Evolutionary conservation across 2,329 filamentous ascomycete genomes (phyloP).

Genomic region (Geosmithia putterillii): DNA sequence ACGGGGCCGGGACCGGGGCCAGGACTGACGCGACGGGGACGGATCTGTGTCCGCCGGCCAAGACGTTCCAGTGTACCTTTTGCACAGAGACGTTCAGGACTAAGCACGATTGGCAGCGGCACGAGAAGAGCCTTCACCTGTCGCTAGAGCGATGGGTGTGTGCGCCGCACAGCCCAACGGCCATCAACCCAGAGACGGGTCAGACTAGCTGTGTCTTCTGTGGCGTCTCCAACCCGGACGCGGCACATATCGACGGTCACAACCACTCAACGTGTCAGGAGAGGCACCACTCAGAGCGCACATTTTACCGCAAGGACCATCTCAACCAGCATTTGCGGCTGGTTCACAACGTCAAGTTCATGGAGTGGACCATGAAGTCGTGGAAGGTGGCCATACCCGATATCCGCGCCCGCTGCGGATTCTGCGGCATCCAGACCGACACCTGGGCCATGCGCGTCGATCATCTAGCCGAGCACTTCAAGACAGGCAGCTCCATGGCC

Average conservation of each 20-base stretch:
- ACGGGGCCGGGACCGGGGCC: conserved; percentile 16
- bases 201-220: conserved; percentile 47
- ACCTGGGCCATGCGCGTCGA: conserved; percentile 49
- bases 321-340: conserved; percentile 53
- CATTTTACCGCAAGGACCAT: conserved; percentile 56
- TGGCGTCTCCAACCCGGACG: conserved; percentile 38
- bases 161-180: conserved; percentile 41
- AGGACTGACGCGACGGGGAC: conserved; percentile 19
- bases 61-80: conserved; percentile 56
- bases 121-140: conserved; percentile 55
- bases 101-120: conserved; percentile 58
- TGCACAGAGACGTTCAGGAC: conserved; percentile 56
- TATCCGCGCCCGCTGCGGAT: conserved; percentile 52
- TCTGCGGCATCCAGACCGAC: conserved; percentile 50
- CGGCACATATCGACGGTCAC: conserved; percentile 44
- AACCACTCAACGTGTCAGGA: conserved; percentile 56
- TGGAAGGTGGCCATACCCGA: conserved; percentile 50
- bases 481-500: conserved; percentile 52
- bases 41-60: conserved; percentile 28
- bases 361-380: conserved; percentile 50
- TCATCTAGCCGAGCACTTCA: conserved; percentile 57
- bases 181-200: conserved; percentile 47
- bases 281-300: conserved; percentile 46
- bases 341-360: conserved; percentile 50
- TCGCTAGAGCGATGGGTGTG: conserved; percentile 57